A percentile compares a stretch with the other conserved stretches of the same genome.
phyloP scores from a whole-genome alignment of 1,139 yeast genomes.

The Trichomonascaceae sp. region DNA sequence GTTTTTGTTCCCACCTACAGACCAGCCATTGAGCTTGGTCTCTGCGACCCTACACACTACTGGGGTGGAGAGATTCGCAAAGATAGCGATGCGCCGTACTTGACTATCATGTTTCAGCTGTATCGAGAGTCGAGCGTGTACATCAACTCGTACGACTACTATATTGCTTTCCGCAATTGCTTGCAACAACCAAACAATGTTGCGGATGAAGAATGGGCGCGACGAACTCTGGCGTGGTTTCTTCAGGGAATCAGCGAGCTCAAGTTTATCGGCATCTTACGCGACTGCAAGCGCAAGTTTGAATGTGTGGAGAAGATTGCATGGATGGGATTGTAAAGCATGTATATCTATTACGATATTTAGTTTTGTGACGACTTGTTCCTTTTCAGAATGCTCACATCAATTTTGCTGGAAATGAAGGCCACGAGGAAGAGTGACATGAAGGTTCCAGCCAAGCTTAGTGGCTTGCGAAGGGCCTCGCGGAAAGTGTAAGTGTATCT shows the following conservation, averaged over 20 bases:
- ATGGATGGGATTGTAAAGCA: conserved; percentile 41
- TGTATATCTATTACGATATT: neutral
- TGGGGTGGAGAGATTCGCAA: conserved; percentile 13
- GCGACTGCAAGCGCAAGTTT: conserved; percentile 34
- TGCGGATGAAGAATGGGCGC: conserved; percentile 35
- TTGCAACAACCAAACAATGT: conserved; percentile 27
- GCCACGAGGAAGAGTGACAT: conserved; percentile 50
- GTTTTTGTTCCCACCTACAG: conserved; percentile 31
- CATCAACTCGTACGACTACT: conserved; percentile 69
- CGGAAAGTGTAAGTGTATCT: conserved; percentile 47
- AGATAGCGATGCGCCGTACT: conserved; percentile 31
- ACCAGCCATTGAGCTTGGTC: conserved; percentile 25
- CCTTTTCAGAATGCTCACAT: conserved; percentile 18
- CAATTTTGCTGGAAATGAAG: conserved; percentile 35
- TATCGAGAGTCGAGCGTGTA: conserved; percentile 70
- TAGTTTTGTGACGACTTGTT: neutral
- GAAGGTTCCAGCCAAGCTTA: conserved; percentile 50
- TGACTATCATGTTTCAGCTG: conserved; percentile 48
- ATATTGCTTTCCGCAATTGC: conserved; percentile 50
- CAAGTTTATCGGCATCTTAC: conserved; percentile 39
- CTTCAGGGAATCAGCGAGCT: conserved; percentile 46
- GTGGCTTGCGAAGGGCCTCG: conserved; percentile 50
- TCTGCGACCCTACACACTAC: conserved; percentile 26
- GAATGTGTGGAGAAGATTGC: conserved; percentile 44
- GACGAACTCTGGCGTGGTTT: conserved; percentile 39